These are phyloP conservation scores for Aspergillus bombycis DNA, from an alignment of 2,329 filamentous ascomycete species.

Conservation along the genomic window DNA sequence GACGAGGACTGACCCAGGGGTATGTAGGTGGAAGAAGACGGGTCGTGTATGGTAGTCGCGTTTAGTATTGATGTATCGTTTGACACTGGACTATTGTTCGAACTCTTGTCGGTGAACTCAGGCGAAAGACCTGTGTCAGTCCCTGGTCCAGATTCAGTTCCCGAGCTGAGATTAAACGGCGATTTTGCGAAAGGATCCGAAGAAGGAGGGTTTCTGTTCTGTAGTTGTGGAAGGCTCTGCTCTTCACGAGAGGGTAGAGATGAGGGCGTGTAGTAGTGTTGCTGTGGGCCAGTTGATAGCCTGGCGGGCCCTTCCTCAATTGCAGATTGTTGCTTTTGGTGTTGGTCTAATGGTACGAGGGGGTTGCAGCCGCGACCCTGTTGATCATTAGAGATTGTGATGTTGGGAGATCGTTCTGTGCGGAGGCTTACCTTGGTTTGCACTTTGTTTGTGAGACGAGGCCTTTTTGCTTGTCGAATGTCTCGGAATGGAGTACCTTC, in stretches of 20 bases:
- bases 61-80: constrained; percentile 13
- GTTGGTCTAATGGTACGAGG: neutral
- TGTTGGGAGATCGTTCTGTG: neutral
- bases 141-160: constrained; percentile 5
- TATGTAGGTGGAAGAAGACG: neutral
- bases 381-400: constrained; percentile 4
- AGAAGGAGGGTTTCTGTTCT: neutral
- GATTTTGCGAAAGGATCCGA: constrained; percentile 14
- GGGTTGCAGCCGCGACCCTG: neutral
- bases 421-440: constrained; percentile 11
- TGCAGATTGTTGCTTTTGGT: neutral
- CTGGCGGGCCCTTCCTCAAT: neutral
- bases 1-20: constrained; percentile 16
- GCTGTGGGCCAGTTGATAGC: constrained; percentile 9
- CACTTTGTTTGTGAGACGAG: constrained; percentile 4
- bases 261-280: constrained; percentile 9
- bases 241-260: constrained; percentile 33
- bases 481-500: constrained; percentile 56
- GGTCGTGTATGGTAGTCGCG: neutral
- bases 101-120: constrained; percentile 29
- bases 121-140: constrained; percentile 38
- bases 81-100: constrained; percentile 9
- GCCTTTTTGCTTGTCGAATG: constrained; percentile 18
- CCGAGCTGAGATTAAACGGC: constrained; percentile 9
- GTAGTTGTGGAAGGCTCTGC: constrained; percentile 11